Evolutionary conservation across 2,329 filamentous ascomycete genomes (phyloP), one percentile per base, ranked within the genome.

Genomic region (Aureobasidium subglaciale): DNA sequence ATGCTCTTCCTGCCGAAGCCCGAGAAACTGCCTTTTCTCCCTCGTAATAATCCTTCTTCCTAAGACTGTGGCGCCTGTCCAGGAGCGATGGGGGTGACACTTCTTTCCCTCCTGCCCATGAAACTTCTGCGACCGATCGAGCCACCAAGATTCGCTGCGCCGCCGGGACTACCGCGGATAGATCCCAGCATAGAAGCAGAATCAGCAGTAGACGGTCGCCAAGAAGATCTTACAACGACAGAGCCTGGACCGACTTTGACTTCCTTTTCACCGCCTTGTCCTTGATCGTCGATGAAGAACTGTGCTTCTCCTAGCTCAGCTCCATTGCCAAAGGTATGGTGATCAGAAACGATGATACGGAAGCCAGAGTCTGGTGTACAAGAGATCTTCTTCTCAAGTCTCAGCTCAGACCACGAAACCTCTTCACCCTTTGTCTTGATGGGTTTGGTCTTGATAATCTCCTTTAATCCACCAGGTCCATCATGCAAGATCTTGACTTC

Each of bases 251-350:
- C 92, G 24, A 91, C 84, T 30, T 75, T 80, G 52, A 99, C 72
- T 37, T 82, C 77, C 75, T 92, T 93, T 10, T 81, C 82, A 1
- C 77, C 74, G 2, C 82, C 81, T 1, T 78, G 81, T 8, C 79
- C 77, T 61, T 82, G 79, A 67, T 99, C 92, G 61, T 92, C 90
- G n/a, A 99, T 82, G 67, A 95, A 91, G 73, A 96, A 95, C n/a
- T 87, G 69, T 5, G 82, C 82, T 66, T 97, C 91, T 53, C 93
- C 93, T 0, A 99, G 79, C 58, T 86, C 82, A 56, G 91, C 86
- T 67, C 95, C 90, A 57, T 84, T 86, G 50, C 88, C 87, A 66
- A 97, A 92, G 1, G 85, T 88, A 64, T 87, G 83, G 66, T 96
- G 89, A 63, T 90, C 87, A 68, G 90, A 90, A 59, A 90, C 90